A percentile compares a stretch with the other conserved stretches of the same genome.
Conservation (phyloP, 495 filamentous ascomycete species). For the Annulohypoxylon stygium region DNA sequence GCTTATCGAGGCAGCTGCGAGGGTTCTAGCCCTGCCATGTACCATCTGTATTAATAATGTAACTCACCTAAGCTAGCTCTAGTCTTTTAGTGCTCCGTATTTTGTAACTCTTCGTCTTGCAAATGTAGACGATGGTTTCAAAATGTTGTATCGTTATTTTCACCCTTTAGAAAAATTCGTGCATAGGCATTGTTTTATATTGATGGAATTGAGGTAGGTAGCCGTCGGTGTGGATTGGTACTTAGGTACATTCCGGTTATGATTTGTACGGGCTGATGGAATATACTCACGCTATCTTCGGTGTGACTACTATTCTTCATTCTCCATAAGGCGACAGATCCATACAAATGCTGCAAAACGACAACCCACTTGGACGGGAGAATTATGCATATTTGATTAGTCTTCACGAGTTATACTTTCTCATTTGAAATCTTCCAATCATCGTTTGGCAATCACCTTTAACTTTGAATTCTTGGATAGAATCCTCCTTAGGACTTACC, state of each 20-base stretch:
- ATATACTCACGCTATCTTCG: slow-evolving; percentile 25
- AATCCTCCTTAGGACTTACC: not conserved
- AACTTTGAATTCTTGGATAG: not conserved
- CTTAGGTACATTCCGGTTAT: not conserved
- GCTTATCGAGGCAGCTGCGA: slow-evolving; percentile 22
- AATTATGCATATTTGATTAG: slow-evolving; percentile 28
- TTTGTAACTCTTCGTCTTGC: not conserved
- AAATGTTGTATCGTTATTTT: not conserved
- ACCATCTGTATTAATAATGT: slow-evolving; percentile 16
- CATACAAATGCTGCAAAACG: slow-evolving; percentile 27
- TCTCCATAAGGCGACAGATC: not conserved
- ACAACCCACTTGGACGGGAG: slow-evolving; percentile 2
- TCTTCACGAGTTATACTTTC: slow-evolving; percentile 23
- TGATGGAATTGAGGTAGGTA: not conserved
- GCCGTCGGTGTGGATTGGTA: not conserved
- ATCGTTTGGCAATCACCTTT: slow-evolving; percentile 10
- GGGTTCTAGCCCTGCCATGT: slow-evolving; percentile 41
- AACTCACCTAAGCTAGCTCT: slow-evolving; percentile 19
- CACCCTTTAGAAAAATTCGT: not conserved
- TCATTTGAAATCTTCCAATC: slow-evolving; percentile 18
- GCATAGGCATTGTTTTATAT: not conserved
- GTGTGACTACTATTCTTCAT: slow-evolving; percentile 32
- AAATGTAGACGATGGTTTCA: slow-evolving; percentile 2
- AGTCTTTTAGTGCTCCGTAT: not conserved
- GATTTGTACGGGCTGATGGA: not conserved